phyloP scores from a whole-genome alignment of 139 green algal species.

The Coelastrella sp. region DNA sequence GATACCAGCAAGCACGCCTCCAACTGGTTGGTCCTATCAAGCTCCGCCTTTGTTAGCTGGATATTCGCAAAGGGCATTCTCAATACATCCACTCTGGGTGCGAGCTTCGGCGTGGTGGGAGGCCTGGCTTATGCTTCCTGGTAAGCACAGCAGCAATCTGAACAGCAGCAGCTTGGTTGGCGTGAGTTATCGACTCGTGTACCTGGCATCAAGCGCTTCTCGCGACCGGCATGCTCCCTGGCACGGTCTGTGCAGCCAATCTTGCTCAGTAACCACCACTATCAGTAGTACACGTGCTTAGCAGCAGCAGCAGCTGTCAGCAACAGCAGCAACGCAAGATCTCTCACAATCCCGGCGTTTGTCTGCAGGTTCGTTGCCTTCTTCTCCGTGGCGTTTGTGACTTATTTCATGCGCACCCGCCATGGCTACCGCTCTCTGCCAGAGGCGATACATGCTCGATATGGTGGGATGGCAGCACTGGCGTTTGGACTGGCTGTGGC shows the following conservation, averaged over 20 bases:
- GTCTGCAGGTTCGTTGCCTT: conserved; percentile 47
- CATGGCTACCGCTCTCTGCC: conserved; percentile 37
- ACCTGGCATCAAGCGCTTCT: no score
- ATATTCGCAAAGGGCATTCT: conserved; percentile 49
- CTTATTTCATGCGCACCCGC: conserved; percentile 37
- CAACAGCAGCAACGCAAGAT: no score
- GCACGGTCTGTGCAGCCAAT: no score
- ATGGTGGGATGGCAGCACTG: conserved; percentile 28
- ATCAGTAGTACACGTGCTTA: no score
- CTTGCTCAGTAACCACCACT: no score
- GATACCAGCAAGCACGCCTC: conserved; percentile 27
- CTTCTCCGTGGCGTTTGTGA: conserved; percentile 46
- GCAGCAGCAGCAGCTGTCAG: no score
- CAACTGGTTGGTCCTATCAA: conserved; percentile 21
- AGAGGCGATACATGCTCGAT: conserved; percentile 39
- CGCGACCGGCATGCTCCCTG: neutral
- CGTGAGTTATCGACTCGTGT: no score
- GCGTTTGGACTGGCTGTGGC: conserved; percentile 42
- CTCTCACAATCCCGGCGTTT: no score
- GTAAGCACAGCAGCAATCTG: conserved; percentile 2
- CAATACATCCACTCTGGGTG: conserved; percentile 39
- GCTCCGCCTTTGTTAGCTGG: conserved; percentile 38
- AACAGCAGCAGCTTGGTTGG: no score
- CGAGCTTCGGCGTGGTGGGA: conserved; percentile 46
- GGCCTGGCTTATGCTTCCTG: conserved; percentile 44